Evolutionary conservation across 1,284 basidiomycete genomes (phyloP).

Genomic region (Pseudozyma thailandica): DNA sequence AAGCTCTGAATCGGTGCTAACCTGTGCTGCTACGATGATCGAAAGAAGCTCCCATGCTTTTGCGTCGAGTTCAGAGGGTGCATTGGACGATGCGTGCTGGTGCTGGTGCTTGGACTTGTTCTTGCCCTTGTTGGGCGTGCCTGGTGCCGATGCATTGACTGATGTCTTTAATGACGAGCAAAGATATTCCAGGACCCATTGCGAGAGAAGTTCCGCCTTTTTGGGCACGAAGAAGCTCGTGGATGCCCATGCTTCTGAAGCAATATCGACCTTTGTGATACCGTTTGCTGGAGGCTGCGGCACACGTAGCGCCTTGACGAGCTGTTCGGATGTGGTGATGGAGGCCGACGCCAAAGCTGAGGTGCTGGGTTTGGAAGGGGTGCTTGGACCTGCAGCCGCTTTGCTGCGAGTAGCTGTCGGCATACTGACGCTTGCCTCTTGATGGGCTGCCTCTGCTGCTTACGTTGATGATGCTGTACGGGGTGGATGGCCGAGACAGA

Average conservation of each 20-base stretch:
- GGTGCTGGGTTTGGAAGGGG: not conserved
- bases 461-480: not conserved
- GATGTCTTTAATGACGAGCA: constrained; percentile 23
- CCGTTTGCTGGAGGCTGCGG: constrained; percentile 24
- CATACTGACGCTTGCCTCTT: not conserved
- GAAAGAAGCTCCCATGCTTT: constrained; percentile 50
- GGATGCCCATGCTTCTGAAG: constrained; percentile 37
- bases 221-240: constrained; percentile 42
- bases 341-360: constrained; percentile 34
- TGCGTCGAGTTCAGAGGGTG: constrained; percentile 10
- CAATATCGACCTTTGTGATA: constrained; percentile 37
- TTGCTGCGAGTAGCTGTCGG: constrained; percentile 6
- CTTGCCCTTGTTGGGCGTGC: constrained; percentile 28
- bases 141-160: constrained; percentile 5
- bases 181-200: constrained; percentile 48
- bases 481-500: too few relatives aligned
- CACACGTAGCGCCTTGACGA: constrained; percentile 54
- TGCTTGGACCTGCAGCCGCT: constrained; percentile 5
- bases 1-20: constrained; percentile 10
- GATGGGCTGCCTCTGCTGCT: too few relatives aligned
- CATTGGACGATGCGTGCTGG: not conserved
- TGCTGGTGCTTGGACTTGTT: constrained; percentile 33
- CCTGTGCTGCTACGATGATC: constrained; percentile 21
- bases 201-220: constrained; percentile 52
- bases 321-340: constrained; percentile 58